phyloP scores from a whole-genome alignment of 2,329 filamentous ascomycete genomes.

The Endocalyx cinctus region DNA sequence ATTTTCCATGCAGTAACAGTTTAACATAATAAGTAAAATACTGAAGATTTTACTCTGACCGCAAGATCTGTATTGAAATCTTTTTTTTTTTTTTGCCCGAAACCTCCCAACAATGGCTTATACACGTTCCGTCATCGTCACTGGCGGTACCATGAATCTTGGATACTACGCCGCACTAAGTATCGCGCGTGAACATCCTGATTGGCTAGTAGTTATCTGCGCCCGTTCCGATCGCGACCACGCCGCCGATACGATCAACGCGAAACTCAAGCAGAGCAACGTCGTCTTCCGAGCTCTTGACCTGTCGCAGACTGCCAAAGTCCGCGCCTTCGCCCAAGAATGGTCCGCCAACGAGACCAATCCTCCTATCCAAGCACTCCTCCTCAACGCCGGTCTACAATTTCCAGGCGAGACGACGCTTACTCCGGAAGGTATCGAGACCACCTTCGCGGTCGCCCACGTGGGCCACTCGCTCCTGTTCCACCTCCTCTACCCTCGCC shows the following conservation, averaged over 20 bases:
- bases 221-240: slow-evolving; percentile 37
- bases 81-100: too few relatives aligned
- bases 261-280: slow-evolving; percentile 32
- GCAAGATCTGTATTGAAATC: too few relatives aligned
- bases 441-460: slow-evolving; percentile 44
- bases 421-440: slow-evolving; percentile 39
- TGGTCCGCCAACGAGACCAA: slow-evolving; percentile 30
- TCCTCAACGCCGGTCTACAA: slow-evolving; percentile 46
- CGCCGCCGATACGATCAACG: slow-evolving; percentile 39
- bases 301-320: slow-evolving; percentile 32
- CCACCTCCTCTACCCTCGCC: slow-evolving; percentile 37
- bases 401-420: slow-evolving; percentile 30
- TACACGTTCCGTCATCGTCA: slow-evolving; percentile 32
- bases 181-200: slow-evolving; percentile 35
- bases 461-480: slow-evolving; percentile 47
- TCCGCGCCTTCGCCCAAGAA: slow-evolving; percentile 36
- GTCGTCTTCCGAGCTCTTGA: slow-evolving; percentile 38
- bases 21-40: too few relatives aligned
- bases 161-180: slow-evolving; percentile 36
- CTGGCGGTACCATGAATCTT: slow-evolving; percentile 41
- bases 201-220: slow-evolving; percentile 36
- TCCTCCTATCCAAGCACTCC: slow-evolving; percentile 37
- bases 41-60: too few relatives aligned
- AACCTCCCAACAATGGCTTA: slow-evolving; percentile 7
- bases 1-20: too few relatives aligned